Evolutionary conservation across 805 yeast genomes (phyloP).

Genomic region (Cyberlindnera saturnus): DNA sequence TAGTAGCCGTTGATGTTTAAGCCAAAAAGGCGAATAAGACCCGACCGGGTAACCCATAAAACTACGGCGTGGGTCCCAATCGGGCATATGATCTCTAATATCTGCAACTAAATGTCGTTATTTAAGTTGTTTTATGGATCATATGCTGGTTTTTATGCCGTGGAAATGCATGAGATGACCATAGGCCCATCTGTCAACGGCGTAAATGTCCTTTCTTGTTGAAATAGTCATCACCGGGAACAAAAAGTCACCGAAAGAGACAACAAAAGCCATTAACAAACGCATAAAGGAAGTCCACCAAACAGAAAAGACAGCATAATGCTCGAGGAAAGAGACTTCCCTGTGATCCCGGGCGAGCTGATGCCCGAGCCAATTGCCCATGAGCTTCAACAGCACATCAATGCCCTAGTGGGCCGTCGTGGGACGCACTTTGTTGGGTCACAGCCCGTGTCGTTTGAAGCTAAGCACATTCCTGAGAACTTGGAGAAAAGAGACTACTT

Average conservation of each 20-base stretch:
- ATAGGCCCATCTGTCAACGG: too few species aligned
- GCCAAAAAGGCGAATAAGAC: too few species aligned
- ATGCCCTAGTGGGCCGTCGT: constrained; percentile 51
- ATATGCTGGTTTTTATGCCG: too few species aligned
- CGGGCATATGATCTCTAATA: too few species aligned
- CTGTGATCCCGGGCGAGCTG: constrained; percentile 78
- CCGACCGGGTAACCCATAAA: too few species aligned
- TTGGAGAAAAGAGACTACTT: constrained; percentile 70
- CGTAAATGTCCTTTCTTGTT: too few species aligned
- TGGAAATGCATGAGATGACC: too few species aligned
- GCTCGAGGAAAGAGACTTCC: constrained; percentile 46
- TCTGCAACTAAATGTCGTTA: too few species aligned
- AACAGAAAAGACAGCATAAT: constrained; percentile 1
- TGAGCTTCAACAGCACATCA: constrained; percentile 63
- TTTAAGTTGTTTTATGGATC: too few species aligned
- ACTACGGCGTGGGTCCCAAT: too few species aligned
- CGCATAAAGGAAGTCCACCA: background rate
- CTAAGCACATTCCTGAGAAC: constrained; percentile 59
- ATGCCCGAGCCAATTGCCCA: constrained; percentile 69
- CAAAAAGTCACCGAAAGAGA: background rate
- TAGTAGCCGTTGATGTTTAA: too few species aligned
- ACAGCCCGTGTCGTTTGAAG: constrained; percentile 89
- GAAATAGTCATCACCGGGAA: too few species aligned
- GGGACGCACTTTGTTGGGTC: constrained; percentile 76
- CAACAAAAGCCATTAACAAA: background rate